Evolutionary conservation across 345 rosid species (phyloP), one percentile per base, ranked within the genome.

Genomic region (Alliaria petiolata): DNA sequence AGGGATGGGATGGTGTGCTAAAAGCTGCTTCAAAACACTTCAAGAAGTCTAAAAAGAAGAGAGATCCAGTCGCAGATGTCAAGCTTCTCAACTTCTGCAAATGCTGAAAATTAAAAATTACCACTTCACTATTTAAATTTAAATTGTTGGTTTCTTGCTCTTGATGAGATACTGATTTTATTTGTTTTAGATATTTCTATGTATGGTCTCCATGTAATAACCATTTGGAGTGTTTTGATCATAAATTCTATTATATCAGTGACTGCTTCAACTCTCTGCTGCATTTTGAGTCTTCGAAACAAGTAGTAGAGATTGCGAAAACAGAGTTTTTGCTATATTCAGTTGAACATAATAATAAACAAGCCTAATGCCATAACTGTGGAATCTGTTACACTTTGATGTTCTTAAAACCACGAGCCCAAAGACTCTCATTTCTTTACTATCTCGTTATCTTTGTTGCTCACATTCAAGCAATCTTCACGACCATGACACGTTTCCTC

Each of bases 1-100:
- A 92, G 98, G 89, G 90, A 14, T 90, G 90, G 93, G 74, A 58
- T 65, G 86, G 85, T 74, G 60, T 87, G 79, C 66, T 90, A 56
- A 92, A 81, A 74, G 91, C 91, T 17, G 97, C 95, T 4, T 66
- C 90, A 0, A 92, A 79, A 66, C 98, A 85, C 63, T 88, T 90
- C 80, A 92, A 88, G 93, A 89, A 79, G 67, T 84, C 78, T 87
- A 57, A n/a, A 54, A 89, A 71, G 83, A 86, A 72, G 71, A 86
- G 44, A 67, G 89, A 86, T 4, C 28, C 79, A 6, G 17, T 65
- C 6, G 67, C 39, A 49, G 84, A 83, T 51, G 67, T 67, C 42
- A 80, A 80, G 84, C 80, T 89, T 49, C 80, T 84, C 61, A 82
- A 63, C 22, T 82, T 64, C 65, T 68, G 83, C 77, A 80, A 70